phyloP scores from a whole-genome alignment of 805 yeast species.

The Candida arabinofermentans region DNA sequence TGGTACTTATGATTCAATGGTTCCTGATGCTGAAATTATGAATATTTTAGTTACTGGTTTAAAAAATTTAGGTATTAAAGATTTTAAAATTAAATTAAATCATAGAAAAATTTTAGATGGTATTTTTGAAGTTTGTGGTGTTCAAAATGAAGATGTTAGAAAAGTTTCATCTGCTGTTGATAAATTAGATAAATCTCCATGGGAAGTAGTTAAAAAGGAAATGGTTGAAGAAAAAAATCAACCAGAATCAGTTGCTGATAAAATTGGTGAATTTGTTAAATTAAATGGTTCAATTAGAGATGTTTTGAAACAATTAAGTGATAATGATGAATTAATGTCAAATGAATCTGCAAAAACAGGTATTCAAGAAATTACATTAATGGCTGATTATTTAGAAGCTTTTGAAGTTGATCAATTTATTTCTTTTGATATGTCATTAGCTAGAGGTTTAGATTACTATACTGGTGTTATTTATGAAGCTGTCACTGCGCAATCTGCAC shows the following conservation, averaged over 20 bases:
- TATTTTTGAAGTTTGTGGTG: constrained; percentile 92
- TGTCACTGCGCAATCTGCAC: constrained; percentile 94
- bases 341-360: constrained; percentile 80
- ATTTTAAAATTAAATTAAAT: constrained; percentile 88
- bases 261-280: constrained; percentile 87
- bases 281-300: constrained; percentile 72
- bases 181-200: constrained; percentile 90
- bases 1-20: constrained; percentile 89
- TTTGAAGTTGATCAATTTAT: constrained; percentile 65
- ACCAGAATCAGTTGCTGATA: constrained; percentile 87
- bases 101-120: constrained; percentile 97
- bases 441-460: constrained; percentile 96
- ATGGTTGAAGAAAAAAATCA: constrained; percentile 91
- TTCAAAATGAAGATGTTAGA: constrained; percentile 88
- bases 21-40: constrained; percentile 91
- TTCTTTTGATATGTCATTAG: constrained; percentile 89
- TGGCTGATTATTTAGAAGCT: constrained; percentile 78
- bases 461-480: constrained; percentile 97
- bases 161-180: constrained; percentile 93
- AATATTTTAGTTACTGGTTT: constrained; percentile 82
- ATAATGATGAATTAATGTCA: constrained; percentile 52
- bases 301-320: constrained; percentile 49
- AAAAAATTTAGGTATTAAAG: constrained; percentile 75
- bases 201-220: constrained; percentile 92
- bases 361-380: constrained; percentile 68